These are phyloP conservation scores for Pseudocercospora cruenta DNA, from an alignment of 2,329 filamentous ascomycete species.

Conservation along the genomic window DNA sequence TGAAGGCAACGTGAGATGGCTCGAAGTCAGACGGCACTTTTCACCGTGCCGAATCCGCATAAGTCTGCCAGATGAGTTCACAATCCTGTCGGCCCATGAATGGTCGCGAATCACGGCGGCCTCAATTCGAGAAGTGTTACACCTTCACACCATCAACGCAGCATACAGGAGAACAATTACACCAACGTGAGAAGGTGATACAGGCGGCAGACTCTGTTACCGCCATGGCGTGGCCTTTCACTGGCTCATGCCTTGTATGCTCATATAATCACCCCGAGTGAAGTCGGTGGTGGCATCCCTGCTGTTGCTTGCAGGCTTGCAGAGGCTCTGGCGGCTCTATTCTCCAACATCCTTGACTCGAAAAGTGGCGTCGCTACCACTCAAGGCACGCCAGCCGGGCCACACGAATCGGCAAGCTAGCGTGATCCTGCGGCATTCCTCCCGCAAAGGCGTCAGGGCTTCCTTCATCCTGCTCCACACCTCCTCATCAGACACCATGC, in stretches of 20 bases:
- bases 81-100: neutral
- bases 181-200: neutral
- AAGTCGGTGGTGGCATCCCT: conserved; percentile 5
- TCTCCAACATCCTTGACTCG: neutral
- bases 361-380: conserved; percentile 2
- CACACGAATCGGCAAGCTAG: neutral
- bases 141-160: neutral
- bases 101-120: neutral
- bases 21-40: conserved; percentile 5
- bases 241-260: neutral
- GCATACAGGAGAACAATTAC: neutral
- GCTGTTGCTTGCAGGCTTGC: neutral
- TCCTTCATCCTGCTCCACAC: neutral
- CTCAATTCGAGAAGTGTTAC: conserved; percentile 3
- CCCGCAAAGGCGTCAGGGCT: conserved; percentile 3
- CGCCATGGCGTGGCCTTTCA: conserved; percentile 5
- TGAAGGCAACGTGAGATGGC: neutral
- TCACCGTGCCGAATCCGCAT: neutral
- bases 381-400: neutral
- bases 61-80: neutral
- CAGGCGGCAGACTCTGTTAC: conserved; percentile 4
- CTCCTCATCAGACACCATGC: neutral
- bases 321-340: neutral
- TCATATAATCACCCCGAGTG: neutral
- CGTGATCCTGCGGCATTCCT: conserved; percentile 3